Conservation (phyloP, 2,329 filamentous ascomycete genomes). For the Curvularia lunata region DNA sequence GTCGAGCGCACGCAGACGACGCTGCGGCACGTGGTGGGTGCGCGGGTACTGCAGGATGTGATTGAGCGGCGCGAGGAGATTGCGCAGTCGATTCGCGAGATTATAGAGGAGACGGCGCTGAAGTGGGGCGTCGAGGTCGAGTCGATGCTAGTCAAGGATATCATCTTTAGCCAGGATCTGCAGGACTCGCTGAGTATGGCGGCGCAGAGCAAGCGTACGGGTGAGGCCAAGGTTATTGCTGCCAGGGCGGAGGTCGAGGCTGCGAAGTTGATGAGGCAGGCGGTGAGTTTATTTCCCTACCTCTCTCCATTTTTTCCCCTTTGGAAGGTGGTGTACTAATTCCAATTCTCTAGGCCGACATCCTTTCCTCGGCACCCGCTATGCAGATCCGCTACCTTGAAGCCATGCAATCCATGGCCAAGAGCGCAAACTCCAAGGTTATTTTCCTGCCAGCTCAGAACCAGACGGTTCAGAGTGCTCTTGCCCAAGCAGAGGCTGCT, state of each 20-base stretch:
- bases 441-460: slow-evolving; percentile 31
- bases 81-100: slow-evolving; percentile 91
- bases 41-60: slow-evolving; percentile 93
- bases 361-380: slow-evolving; percentile 85
- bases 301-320: background rate
- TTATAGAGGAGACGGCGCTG: slow-evolving; percentile 92
- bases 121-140: slow-evolving; percentile 97
- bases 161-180: slow-evolving; percentile 93
- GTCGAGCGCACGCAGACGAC: slow-evolving; percentile 98
- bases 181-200: slow-evolving; percentile 98
- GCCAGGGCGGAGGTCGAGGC: slow-evolving; percentile 96
- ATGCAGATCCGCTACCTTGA: slow-evolving; percentile 85
- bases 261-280: slow-evolving; percentile 75
- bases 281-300: background rate
- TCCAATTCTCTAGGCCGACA: slow-evolving; percentile 60
- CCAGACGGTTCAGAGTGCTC: slow-evolving; percentile 61
- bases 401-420: slow-evolving; percentile 99
- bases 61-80: slow-evolving; percentile 98
- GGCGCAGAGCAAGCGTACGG: slow-evolving; percentile 96
- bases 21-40: slow-evolving; percentile 93
- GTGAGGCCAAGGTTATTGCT: slow-evolving; percentile 97
- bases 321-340: background rate
- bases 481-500: slow-evolving; percentile 57
- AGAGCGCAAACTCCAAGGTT: slow-evolving; percentile 85
- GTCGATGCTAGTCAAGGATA: slow-evolving; percentile 99